A percentile compares a stretch with the other conserved stretches of the same genome.
phyloP scores from a whole-genome alignment of 805 yeast genomes.

The Isabelozyma heimii region DNA sequence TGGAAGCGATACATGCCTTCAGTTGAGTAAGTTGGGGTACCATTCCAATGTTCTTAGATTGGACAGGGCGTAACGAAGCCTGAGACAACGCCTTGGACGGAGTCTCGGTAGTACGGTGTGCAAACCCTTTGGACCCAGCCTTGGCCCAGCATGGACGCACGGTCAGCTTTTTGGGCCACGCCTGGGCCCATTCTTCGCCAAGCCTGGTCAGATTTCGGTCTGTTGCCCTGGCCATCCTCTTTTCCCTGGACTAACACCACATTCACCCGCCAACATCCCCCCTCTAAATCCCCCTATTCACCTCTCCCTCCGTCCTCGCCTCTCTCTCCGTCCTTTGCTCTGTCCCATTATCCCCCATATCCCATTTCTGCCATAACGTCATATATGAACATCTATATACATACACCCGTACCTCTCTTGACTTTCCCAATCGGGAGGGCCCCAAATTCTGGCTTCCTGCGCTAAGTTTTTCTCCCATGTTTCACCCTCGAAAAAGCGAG shows the following conservation, averaged over 20 bases:
- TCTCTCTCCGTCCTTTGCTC: neutral
- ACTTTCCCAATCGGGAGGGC: too few species aligned
- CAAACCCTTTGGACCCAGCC: too few species aligned
- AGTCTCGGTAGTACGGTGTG: too few species aligned
- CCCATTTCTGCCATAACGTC: neutral
- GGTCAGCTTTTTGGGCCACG: neutral
- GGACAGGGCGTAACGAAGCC: too few species aligned
- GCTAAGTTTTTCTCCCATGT: neutral
- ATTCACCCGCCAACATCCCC: neutral
- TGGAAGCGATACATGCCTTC: slow-evolving; percentile 85
- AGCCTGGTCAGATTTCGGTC: too few species aligned
- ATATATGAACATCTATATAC: too few species aligned
- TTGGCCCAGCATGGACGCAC: neutral
- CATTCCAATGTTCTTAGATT: slow-evolving; percentile 61
- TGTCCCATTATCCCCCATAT: too few species aligned
- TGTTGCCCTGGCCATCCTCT: too few species aligned
- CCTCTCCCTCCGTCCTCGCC: neutral
- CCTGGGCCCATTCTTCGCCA: too few species aligned
- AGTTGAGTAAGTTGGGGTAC: slow-evolving; percentile 74
- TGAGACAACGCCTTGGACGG: too few species aligned
- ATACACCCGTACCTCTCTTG: too few species aligned
- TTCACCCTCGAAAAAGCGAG: neutral
- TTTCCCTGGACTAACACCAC: too few species aligned
- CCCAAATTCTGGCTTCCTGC: neutral
- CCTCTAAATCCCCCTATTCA: neutral